Base-by-base conservation (phyloP, 495 filamentous ascomycete genomes). In the Hyaloscypha finlandica region DNA sequence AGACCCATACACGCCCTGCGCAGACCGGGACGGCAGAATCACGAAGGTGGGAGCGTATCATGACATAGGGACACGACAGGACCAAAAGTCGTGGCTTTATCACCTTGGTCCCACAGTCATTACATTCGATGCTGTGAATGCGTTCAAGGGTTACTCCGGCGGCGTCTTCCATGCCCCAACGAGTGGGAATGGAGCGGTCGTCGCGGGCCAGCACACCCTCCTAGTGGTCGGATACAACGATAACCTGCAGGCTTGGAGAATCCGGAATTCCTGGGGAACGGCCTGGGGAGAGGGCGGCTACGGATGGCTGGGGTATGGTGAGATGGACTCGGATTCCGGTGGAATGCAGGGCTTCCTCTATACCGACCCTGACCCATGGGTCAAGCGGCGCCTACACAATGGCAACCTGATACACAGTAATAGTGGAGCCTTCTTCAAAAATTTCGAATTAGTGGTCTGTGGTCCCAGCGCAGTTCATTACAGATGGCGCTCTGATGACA, bases 161-260 rank as follows among this genome's bases (percentile, higher is more conserved):
- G n/a, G n/a, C n/a, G n/a, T n/a, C n/a, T n/a, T n/a, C n/a, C n/a
- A n/a, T n/a, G n/a, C n/a, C n/a, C n/a, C n/a, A n/a, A 59, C 56
- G 4, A 4, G 8, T 19, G 29, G 29, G 56, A n/a, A n/a, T n/a
- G n/a, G n/a, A n/a, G n/a, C n/a, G n/a, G n/a, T n/a, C n/a, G 4
- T 32, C 19, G n/a, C 8, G 4, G 56, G 20, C 20, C 6, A 20
- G 8, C 56, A 59, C 31, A 4, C 4, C 19, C 8, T 59, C 16
- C 19, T 59, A 20, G 6, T 59, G 8, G 56, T 59, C 14, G 56
- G 56, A 19, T 59, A 59, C 29, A 20, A 59, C 30, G 56, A 59
- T 19, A 59, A 25, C 19, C 5, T 5, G 25, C 5, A 19, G 6
- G n/a, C 16, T 35, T 59, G 56, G 56, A 30, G 8, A 3, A 16